Percentiles rank a stretch among this genome's conserved stretches.
phyloP scores from a whole-genome alignment of 306 rosid genomes.

The Vachellia pachyceras region DNA sequence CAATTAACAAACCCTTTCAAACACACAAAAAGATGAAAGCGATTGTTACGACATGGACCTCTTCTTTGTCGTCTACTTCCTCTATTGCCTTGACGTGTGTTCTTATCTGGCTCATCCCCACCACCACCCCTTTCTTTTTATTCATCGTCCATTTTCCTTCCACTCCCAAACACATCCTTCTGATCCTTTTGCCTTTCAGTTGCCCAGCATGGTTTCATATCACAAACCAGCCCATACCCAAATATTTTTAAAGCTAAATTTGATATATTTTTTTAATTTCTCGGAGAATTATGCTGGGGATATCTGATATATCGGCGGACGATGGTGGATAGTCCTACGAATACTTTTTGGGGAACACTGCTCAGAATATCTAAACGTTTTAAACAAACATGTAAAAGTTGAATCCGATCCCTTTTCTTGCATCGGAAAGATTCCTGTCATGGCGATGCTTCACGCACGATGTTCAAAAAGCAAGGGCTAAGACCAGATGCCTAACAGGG shows the following conservation, averaged over 20 bases:
- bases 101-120: background rate
- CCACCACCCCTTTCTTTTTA: background rate
- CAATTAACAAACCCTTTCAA: background rate
- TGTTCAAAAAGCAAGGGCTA: background rate
- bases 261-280: background rate
- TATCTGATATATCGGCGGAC: background rate
- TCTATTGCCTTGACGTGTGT: background rate
- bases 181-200: too few relatives aligned
- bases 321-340: background rate
- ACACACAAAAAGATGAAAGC: background rate
- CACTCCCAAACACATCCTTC: background rate
- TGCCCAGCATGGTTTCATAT: background rate
- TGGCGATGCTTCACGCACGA: background rate
- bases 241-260: too few relatives aligned
- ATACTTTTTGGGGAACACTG: background rate
- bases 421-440: background rate
- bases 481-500: background rate
- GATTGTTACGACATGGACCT: background rate
- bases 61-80: background rate
- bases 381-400: background rate
- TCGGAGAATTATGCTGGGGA: background rate
- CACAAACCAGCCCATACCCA: background rate
- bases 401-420: conserved; percentile 11
- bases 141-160: background rate
- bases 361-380: background rate